Conservation (phyloP, 2,329 filamentous ascomycete species). For the Trichoderma sp. region DNA sequence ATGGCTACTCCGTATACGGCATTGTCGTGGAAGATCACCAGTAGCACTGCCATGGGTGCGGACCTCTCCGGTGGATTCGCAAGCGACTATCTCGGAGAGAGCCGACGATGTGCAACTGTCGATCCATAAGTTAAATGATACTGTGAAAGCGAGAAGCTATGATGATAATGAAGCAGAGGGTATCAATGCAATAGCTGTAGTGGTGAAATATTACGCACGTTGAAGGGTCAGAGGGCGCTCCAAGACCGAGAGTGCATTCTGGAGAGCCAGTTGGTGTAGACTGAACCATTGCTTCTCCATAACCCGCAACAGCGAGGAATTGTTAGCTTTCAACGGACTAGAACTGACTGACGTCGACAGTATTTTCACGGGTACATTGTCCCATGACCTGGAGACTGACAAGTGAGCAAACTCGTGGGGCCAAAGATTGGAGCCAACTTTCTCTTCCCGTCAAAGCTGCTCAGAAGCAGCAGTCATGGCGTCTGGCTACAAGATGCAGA, state of each 20-base stretch:
- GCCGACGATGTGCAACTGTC: conserved; percentile 11
- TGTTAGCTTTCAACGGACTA: neutral
- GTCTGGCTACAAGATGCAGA: neutral
- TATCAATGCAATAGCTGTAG: neutral
- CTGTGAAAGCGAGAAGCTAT: neutral
- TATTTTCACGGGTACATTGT: neutral
- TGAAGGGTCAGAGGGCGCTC: neutral
- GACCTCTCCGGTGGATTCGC: neutral
- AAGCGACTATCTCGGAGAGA: conserved; percentile 16
- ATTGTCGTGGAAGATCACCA: neutral
- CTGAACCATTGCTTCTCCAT: too few species aligned
- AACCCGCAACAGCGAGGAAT: neutral
- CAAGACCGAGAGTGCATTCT: neutral
- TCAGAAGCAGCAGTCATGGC: neutral
- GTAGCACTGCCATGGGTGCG: neutral
- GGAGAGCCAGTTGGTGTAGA: neutral
- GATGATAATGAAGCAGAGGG: neutral
- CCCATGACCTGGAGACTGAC: neutral
- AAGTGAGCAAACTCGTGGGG: neutral
- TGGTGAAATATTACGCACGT: too few species aligned
- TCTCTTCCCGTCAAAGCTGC: neutral
- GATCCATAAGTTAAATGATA: neutral
- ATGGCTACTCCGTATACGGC: neutral
- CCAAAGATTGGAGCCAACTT: neutral
- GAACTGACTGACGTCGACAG: neutral